Evolutionary conservation across 495 filamentous ascomycete genomes (phyloP).

Genomic region (Usnea hakonensis): DNA sequence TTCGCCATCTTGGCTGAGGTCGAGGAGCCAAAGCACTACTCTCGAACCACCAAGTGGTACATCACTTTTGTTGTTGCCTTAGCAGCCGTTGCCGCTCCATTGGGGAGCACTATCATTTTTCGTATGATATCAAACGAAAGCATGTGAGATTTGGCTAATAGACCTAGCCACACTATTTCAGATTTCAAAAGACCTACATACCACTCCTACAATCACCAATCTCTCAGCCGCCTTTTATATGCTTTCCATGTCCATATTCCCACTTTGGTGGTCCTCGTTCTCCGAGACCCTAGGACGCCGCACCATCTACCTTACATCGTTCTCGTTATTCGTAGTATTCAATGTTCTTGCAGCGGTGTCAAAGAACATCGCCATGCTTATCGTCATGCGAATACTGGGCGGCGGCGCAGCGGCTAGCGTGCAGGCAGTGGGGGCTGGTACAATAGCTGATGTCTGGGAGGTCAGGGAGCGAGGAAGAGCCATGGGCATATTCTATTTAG

Average conservation of each 20-base stretch:
- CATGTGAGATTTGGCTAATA: constrained; percentile 2
- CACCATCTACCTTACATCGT: constrained; percentile 79
- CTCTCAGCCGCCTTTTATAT: constrained; percentile 81
- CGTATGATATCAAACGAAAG: constrained; percentile 39
- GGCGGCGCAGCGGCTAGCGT: constrained; percentile 83
- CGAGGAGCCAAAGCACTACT: constrained; percentile 65
- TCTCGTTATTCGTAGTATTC: constrained; percentile 72
- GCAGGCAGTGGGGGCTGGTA: constrained; percentile 84
- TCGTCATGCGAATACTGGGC: constrained; percentile 72
- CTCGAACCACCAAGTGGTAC: constrained; percentile 68
- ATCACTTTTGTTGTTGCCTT: constrained; percentile 74
- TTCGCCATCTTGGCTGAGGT: constrained; percentile 78
- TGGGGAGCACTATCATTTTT: constrained; percentile 79
- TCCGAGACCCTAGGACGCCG: constrained; percentile 76
- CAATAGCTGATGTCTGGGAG: constrained; percentile 90
- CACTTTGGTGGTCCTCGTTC: constrained; percentile 91
- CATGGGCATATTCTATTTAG: constrained; percentile 92
- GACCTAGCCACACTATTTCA: constrained; percentile 59
- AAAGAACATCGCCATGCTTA: constrained; percentile 72
- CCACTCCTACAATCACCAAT: constrained; percentile 67
- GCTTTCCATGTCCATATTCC: constrained; percentile 84
- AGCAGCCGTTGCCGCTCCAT: constrained; percentile 67
- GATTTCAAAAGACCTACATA: constrained; percentile 56
- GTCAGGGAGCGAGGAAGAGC: constrained; percentile 67
- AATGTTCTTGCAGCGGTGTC: constrained; percentile 65